Base-by-base conservation (phyloP, 2,329 filamentous ascomycete species). In the Xenoacremonium recifei region DNA sequence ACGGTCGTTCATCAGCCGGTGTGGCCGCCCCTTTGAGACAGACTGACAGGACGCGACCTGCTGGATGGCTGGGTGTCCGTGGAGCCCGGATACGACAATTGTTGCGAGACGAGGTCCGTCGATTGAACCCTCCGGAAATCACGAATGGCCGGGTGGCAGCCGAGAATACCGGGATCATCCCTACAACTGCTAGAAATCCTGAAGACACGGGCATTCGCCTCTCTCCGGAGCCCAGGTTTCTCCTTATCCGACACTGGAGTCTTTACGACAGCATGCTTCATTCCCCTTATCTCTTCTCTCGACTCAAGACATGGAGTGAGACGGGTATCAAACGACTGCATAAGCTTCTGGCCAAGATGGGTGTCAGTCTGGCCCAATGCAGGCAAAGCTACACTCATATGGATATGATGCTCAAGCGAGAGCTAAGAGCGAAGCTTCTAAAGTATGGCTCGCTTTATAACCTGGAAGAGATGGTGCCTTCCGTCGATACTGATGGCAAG, bases 261-360 rank as follows among this genome's bases (percentile, higher is more conserved):
- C 73, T 99, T 12, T 97, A 97, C 65, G 93, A 99, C 60, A 96
- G 90, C 63, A 97, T 99, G 93, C 77, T 97, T 11, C 93, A 99
- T 64, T 96, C 91, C 0, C 91, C 92, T 0, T 97, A 96, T 59
- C 79, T 99, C 4, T 92, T 95, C 45, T 89, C 92, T 4, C 81
- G 89, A 21, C 76, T 99, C 34, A 92, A 95, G 65, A 90, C 96
- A 35, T 99, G 93, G 92, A 95, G 85, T 46, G 93, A 97, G 48
- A 80, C 79, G 37, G 93, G 93, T 3, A 78, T 88, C 39, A 95
- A 95, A 63, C 81, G 92, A 38, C 73, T 99, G 16, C 89, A 96
- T 65, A 97, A 97, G 62, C 77, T 99, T 1, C 77, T 99, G 3
- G 93, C 93, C 32, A 99, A 97, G 67, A 99, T 99, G 92, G 93